Evolutionary conservation across 2,329 filamentous ascomycete genomes (phyloP).

Genomic region (Falciphora oryzae): DNA sequence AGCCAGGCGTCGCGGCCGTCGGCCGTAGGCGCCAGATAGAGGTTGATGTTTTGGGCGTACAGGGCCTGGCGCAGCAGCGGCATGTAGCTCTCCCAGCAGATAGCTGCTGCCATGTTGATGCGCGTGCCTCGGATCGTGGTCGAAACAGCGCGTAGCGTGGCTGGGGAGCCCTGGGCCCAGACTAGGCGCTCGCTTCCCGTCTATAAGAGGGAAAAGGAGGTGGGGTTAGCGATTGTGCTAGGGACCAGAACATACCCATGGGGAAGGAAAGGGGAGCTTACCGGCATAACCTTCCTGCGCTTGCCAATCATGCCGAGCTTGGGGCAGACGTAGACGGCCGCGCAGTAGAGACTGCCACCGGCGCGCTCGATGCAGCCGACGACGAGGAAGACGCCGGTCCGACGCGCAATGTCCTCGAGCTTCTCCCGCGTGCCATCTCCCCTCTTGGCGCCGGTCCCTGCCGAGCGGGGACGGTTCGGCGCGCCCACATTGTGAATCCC

Average conservation of each 20-base stretch:
- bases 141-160: slow-evolving; percentile 71
- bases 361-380: slow-evolving; percentile 73
- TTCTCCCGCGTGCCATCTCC: slow-evolving; percentile 66
- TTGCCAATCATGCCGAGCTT: slow-evolving; percentile 69
- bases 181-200: slow-evolving; percentile 78
- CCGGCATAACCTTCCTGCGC: slow-evolving; percentile 86
- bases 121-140: slow-evolving; percentile 74
- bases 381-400: slow-evolving; percentile 77
- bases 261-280: slow-evolving; percentile 31
- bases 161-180: slow-evolving; percentile 81
- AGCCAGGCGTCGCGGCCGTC: slow-evolving; percentile 81
- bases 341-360: slow-evolving; percentile 80
- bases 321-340: slow-evolving; percentile 77
- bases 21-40: slow-evolving; percentile 87
- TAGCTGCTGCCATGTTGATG: slow-evolving; percentile 77
- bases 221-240: not conserved
- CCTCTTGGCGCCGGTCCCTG: slow-evolving; percentile 31
- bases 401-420: slow-evolving; percentile 67
- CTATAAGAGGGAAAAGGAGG: slow-evolving; percentile 25
- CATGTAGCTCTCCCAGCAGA: slow-evolving; percentile 99
- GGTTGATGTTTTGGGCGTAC: slow-evolving; percentile 85
- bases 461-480: not conserved
- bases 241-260: not conserved
- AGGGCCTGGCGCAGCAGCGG: slow-evolving; percentile 76
- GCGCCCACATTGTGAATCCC: not conserved